phyloP scores from a whole-genome alignment of 306 rosid species.

The Nissolia schottii region DNA sequence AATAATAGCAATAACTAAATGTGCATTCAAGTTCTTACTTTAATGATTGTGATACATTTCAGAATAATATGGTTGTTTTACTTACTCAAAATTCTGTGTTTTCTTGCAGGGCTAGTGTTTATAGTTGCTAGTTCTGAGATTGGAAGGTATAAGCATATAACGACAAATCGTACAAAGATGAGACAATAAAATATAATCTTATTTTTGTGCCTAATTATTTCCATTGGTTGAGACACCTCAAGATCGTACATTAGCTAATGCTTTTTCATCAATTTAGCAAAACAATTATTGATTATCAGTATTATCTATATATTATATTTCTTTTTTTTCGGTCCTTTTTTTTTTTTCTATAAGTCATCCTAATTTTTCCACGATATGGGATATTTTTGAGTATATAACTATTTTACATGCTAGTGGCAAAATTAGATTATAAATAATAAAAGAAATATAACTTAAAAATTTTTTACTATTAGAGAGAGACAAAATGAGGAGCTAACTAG shows the following conservation, averaged over 20 bases:
- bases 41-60: neutral
- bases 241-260: slow-evolving; percentile 9
- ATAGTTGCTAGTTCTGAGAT: neutral
- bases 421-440: neutral
- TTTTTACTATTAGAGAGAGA: too few species aligned
- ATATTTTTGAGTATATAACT: neutral
- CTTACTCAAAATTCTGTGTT: slow-evolving; percentile 12
- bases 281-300: neutral
- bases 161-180: slow-evolving; percentile 28
- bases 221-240: slow-evolving; percentile 2
- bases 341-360: neutral
- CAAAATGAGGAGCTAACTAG: too few species aligned
- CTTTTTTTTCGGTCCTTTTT: too few species aligned
- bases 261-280: slow-evolving; percentile 2
- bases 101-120: slow-evolving; percentile 31
- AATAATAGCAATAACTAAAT: neutral
- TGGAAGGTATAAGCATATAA: slow-evolving; percentile 31
- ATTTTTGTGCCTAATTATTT: slow-evolving; percentile 14
- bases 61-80: neutral
- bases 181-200: slow-evolving; percentile 17
- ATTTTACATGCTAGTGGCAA: neutral
- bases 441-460: neutral
- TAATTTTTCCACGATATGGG: neutral
- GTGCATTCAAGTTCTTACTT: neutral
- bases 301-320: neutral